Base-by-base conservation (phyloP, 2,329 filamentous ascomycete genomes). In the Lasiodiplodia hormozganensis region DNA sequence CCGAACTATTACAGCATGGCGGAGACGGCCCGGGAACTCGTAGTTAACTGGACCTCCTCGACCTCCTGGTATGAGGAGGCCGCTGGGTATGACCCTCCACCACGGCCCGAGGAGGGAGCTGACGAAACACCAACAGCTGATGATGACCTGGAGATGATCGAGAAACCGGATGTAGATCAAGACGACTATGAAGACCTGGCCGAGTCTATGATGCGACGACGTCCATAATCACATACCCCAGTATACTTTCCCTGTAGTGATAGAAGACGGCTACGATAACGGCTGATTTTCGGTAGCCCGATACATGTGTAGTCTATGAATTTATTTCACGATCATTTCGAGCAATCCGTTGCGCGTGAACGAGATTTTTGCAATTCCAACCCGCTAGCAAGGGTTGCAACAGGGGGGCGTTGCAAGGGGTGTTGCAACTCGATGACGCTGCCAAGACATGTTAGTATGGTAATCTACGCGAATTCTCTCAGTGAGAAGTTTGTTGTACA, bases 1-100 rank as follows among this genome's bases (percentile, higher is more conserved):
- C 90, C 92, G 1, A 91, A 88, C 1, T 95, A 93, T 74, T 86
- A 88, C 70, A 84, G 83, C 67, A 84, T 96, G 77, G 82, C 87
- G n/a, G 85, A 88, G 62, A 84, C 89, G 67, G 90, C 92, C 4
- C 88, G 87, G 70, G 85, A 86, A 70, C 78, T 90, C 74, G 87
- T 96, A 65, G 85, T 86, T 4, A 80, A 82, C 49, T 95, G 92
- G 92, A 79, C 85, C 4, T 82, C 81, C 56, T 52, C 60, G 47
- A 88, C 87, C 60, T 31, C 62, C 10, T 93, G 90, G 90, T 92
- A 92, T 70, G 84, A 89, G 75, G 76, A 79, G 16, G 69, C 65
- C 16, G 67, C 69, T 52, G 67, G 58, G 58, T 54, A 68, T 31
- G 60, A 64, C 21, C 47, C 60, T 52, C 56, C 34, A 62, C 31